Conservation (phyloP, 345 rosid genomes). For the Citrus sp. region DNA sequence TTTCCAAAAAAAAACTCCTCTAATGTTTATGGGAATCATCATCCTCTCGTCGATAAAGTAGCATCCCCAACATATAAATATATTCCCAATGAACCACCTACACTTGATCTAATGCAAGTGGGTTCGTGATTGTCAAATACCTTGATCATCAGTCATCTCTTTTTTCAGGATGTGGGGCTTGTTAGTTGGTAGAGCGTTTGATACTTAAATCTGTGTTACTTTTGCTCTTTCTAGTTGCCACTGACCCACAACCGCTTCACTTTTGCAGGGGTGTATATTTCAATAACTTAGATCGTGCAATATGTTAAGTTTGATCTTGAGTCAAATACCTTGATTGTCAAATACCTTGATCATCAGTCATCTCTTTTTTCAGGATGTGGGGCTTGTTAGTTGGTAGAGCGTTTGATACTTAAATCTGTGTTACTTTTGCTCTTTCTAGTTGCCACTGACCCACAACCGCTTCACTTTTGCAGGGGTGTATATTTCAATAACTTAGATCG, state of each 20-base stretch:
- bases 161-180: background rate
- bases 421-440: slow-evolving; percentile 4
- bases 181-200: too few relatives aligned
- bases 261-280: background rate
- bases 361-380: background rate
- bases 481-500: background rate
- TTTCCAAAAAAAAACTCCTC: background rate
- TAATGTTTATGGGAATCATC: background rate
- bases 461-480: background rate
- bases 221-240: slow-evolving; percentile 10
- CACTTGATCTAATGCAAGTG: background rate
- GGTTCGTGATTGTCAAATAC: background rate
- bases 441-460: background rate
- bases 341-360: background rate
- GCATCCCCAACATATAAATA: background rate
- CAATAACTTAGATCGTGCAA: background rate
- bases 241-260: background rate
- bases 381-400: background rate
- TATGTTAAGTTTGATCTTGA: background rate
- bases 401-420: too few relatives aligned
- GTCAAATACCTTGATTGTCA: background rate
- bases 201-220: background rate
- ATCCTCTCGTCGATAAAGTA: background rate
- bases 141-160: background rate
- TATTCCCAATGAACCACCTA: background rate